Base-by-base conservation (phyloP, 768 basidiomycete genomes). In the Macrocybe gigantea region DNA sequence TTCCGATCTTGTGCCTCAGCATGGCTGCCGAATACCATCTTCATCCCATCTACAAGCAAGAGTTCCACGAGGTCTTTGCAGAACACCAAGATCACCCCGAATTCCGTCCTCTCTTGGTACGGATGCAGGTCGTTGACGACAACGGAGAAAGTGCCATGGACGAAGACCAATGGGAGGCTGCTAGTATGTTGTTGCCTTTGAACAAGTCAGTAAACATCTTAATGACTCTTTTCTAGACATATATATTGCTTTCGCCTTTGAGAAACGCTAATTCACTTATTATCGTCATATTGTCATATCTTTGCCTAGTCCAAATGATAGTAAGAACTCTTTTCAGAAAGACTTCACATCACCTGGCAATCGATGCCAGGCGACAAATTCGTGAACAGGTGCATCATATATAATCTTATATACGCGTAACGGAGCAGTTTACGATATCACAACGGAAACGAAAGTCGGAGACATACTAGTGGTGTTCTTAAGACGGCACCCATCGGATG, bases 101-200 rank as follows among this genome's bases (percentile, higher is more conserved):
- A 56, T 97, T 90, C 60, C 80, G 80, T 13, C 77, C 81, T n/a
- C 72, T 98, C 12, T 73, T 98, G 67, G 71, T 85, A 49, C 77
- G 81, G 55, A 99, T 99, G 96, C 88, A 83, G 52, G 96, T 99
- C 30, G 80, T 96, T 38, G 86, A 96, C 59, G 68, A 72, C 12
- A 76, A 85, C 37, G 93, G 93, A 1, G 87, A 87, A 67, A 94
- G 90, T 59, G 71, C 88, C 45, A 96, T 98, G 90, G 82, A 93
- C 54, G 87, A 88, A 55, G 86, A 89, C 56, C 94, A 98, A 66
- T 96, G 95, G 91, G 93, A 97, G 60, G 95, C 95, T 53, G 93
- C 93, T n/a, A 97, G 96, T 97, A 66, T 67, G 93, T 80, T 9
- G 8, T 45, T 43, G 44, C 22, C 15, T 33, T 47, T 7, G 30